A percentile compares a stretch with the other conserved stretches of the same genome.
These are phyloP conservation scores for Jaltomata sinuosa DNA, from an alignment of 257 asterid species.

Conservation along the genomic window DNA sequence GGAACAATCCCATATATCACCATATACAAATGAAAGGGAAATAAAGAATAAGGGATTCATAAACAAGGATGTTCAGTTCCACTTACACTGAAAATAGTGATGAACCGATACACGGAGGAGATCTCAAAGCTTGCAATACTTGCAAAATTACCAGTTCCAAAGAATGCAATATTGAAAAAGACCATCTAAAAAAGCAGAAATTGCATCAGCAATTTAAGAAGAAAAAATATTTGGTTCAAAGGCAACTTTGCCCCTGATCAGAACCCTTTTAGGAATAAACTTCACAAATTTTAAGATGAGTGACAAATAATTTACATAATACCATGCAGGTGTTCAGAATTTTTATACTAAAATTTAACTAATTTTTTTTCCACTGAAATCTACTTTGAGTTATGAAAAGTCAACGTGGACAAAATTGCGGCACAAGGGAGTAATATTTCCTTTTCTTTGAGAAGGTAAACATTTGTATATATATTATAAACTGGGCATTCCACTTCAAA, in stretches of 20 bases:
- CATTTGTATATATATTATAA: too few species aligned
- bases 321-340: neutral
- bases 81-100: slow-evolving; percentile 94
- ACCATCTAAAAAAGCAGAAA: slow-evolving; percentile 52
- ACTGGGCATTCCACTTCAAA: neutral
- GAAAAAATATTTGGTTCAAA: neutral
- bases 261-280: neutral
- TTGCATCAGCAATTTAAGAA: neutral
- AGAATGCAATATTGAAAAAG: slow-evolving; percentile 92
- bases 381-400: too few species aligned
- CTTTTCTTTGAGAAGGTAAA: too few species aligned
- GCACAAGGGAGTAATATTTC: too few species aligned
- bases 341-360: neutral
- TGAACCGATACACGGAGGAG: slow-evolving; percentile 92
- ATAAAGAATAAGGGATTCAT: neutral
- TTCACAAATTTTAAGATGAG: neutral
- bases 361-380: too few species aligned
- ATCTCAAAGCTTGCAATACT: slow-evolving; percentile 97
- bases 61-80: neutral
- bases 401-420: too few species aligned
- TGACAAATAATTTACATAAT: neutral
- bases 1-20: slow-evolving; percentile 5
- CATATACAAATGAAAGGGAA: neutral
- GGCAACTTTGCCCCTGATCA: neutral
- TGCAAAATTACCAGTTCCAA: slow-evolving; percentile 97